Percentiles rank a stretch among this genome's conserved stretches.
Conservation (phyloP, 2,329 filamentous ascomycete genomes). For the Talaromyces sp. region DNA sequence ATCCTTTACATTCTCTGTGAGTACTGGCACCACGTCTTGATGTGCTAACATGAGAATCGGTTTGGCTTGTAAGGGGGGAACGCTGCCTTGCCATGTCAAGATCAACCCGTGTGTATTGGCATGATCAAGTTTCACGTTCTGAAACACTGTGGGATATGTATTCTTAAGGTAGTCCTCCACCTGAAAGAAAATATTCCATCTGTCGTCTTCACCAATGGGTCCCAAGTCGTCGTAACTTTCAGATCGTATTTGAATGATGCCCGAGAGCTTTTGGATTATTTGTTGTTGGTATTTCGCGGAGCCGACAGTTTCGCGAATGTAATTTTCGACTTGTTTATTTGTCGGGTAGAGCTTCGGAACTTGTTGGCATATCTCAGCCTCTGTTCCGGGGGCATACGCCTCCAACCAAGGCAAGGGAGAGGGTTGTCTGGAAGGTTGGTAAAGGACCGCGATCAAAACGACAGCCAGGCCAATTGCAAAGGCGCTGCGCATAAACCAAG, state of each 20-base stretch:
- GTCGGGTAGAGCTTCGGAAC: conserved; percentile 14
- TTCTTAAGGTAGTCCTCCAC: conserved; percentile 47
- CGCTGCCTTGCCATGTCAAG: conserved; percentile 54
- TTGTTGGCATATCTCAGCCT: conserved; percentile 14
- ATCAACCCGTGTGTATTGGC: conserved; percentile 59
- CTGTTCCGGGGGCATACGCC: conserved; percentile 2
- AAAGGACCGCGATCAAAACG: not conserved
- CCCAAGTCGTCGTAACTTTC: conserved; percentile 23
- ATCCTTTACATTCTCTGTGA: conserved; percentile 41
- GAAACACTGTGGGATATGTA: conserved; percentile 48
- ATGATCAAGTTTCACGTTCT: conserved; percentile 45
- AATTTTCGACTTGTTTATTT: conserved; percentile 10
- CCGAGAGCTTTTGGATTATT: conserved; percentile 3
- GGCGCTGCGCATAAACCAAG: not conserved
- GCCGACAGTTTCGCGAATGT: not conserved
- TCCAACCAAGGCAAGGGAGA: conserved; percentile 2
- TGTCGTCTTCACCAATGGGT: conserved; percentile 37
- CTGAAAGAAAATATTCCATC: conserved; percentile 55
- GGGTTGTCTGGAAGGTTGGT: not conserved
- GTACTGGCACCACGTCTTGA: conserved; percentile 50
- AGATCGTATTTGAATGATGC: conserved; percentile 53
- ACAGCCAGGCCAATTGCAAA: not conserved
- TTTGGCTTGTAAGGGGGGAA: conserved; percentile 41
- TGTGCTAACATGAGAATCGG: conserved; percentile 51
- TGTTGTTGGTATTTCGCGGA: conserved; percentile 3